Conservation (phyloP, 371 early-diverging fungal genomes). For the Mucor plumbeus region DNA sequence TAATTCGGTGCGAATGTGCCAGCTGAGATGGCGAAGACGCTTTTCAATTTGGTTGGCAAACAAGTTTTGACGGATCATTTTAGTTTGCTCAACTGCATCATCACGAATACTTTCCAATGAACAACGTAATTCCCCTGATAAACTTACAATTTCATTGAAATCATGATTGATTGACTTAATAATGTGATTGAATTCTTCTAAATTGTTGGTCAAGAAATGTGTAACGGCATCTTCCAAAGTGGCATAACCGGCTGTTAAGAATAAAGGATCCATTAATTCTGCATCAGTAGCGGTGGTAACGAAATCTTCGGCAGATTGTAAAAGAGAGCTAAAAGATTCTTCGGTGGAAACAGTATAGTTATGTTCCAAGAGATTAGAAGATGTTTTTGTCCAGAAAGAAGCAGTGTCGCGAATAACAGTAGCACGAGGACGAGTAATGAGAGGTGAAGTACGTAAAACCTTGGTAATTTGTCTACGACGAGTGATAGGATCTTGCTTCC, state of each 20-base stretch:
- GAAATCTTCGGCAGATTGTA: constrained; percentile 15
- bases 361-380: not conserved
- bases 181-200: constrained; percentile 3
- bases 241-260: constrained; percentile 11
- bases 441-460: constrained; percentile 4
- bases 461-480: constrained; percentile 23
- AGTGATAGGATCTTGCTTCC: constrained; percentile 18
- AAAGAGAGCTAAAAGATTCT: constrained; percentile 1
- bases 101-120: constrained; percentile 23
- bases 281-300: constrained; percentile 15
- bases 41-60: not conserved
- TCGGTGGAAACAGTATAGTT: not conserved
- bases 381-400: constrained; percentile 8
- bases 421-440: constrained; percentile 7
- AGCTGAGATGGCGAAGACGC: constrained; percentile 17
- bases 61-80: constrained; percentile 9
- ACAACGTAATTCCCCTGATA: constrained; percentile 20
- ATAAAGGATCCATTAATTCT: constrained; percentile 15
- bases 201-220: not conserved
- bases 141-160: constrained; percentile 18
- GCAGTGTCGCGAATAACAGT: constrained; percentile 14
- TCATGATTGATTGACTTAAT: constrained; percentile 7
- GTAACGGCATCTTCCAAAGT: constrained; percentile 8
- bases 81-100: constrained; percentile 15
- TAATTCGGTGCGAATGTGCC: constrained; percentile 8